Conservation (phyloP, 441 rosid genomes). For the California macrophylla region DNA sequence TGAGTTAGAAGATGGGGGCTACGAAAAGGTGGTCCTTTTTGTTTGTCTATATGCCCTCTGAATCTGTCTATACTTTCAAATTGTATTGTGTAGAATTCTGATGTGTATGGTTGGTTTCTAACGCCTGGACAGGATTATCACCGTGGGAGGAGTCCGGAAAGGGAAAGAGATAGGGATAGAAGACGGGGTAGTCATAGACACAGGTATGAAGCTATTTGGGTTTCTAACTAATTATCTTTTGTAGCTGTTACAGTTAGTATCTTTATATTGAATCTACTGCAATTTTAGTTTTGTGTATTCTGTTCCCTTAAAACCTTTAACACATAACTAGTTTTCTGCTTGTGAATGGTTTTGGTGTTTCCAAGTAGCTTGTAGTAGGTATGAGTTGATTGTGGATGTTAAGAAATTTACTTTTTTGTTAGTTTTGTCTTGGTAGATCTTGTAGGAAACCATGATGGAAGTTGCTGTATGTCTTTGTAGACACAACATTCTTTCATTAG, state of each 20-base stretch:
- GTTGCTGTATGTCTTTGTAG: slow-evolving; percentile 29
- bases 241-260: no score
- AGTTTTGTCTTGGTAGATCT: background rate
- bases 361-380: background rate
- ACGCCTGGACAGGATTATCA: slow-evolving; percentile 50
- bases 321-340: background rate
- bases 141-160: slow-evolving; percentile 63
- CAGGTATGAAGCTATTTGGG: slow-evolving; percentile 33
- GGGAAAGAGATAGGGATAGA: slow-evolving; percentile 73
- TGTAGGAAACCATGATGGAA: slow-evolving; percentile 30
- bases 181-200: slow-evolving; percentile 61
- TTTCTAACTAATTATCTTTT: no score
- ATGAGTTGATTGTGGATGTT: background rate
- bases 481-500: slow-evolving; percentile 14
- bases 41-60: background rate
- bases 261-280: background rate
- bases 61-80: background rate
- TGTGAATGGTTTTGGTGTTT: background rate
- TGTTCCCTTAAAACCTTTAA: background rate
- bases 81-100: background rate
- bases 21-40: slow-evolving; percentile 47
- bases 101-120: slow-evolving; percentile 12
- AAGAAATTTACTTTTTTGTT: background rate
- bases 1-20: slow-evolving; percentile 39
- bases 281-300: no score